phyloP scores from a whole-genome alignment of 371 early-diverging fungal genomes.

The Mucor sp. region DNA sequence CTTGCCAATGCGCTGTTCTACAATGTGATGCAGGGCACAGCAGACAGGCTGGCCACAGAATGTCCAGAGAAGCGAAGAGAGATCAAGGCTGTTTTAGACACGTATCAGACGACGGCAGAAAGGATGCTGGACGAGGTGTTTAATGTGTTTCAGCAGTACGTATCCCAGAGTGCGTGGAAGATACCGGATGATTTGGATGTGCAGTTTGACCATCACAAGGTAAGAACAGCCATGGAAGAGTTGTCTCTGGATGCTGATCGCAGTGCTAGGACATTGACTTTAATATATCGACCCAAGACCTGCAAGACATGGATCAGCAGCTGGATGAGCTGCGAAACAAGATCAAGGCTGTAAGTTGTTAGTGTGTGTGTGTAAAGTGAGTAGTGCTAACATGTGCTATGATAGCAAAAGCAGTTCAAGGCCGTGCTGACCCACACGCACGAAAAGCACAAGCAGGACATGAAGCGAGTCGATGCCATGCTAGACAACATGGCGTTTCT shows the following conservation, averaged over 20 bases:
- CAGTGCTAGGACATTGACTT: neutral
- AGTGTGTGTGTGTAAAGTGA: neutral
- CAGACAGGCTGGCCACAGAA: neutral
- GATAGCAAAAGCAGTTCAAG: neutral
- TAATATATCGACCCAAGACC: neutral
- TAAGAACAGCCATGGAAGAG: too few relatives aligned
- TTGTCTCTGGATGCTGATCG: too few relatives aligned
- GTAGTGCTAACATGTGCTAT: too few relatives aligned
- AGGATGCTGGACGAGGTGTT: neutral
- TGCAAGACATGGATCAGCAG: neutral
- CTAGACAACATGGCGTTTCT: neutral
- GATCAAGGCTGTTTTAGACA: neutral
- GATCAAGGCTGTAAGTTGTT: slow-evolving; percentile 10
- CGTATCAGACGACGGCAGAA: neutral
- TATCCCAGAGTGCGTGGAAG: neutral
- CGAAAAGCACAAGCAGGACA: neutral
- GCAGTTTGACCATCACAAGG: slow-evolving; percentile 8
- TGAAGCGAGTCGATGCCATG: neutral
- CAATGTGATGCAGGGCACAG: slow-evolving; percentile 13
- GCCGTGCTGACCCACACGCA: neutral
- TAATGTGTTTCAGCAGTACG: slow-evolving; percentile 15
- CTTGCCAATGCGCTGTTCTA: slow-evolving; percentile 7
- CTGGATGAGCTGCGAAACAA: neutral
- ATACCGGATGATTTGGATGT: slow-evolving; percentile 9
- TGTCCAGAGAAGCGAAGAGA: slow-evolving; percentile 9